These are phyloP conservation scores for Boletus rufocinnamomeus DNA, from an alignment of 768 basidiomycete genomes.

Conservation along the genomic window DNA sequence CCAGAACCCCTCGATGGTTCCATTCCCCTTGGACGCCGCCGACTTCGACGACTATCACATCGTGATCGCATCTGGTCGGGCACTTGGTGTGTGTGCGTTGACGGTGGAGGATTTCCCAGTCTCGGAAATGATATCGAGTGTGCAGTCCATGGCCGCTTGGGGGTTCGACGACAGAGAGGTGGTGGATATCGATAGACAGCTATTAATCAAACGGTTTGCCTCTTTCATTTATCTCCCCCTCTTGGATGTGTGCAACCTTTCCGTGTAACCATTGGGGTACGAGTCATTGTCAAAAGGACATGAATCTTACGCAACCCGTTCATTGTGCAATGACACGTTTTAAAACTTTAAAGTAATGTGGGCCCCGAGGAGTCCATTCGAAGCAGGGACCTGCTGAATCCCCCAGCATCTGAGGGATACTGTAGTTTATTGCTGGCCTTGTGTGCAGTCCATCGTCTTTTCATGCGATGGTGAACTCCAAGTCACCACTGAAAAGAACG, in stretches of 20 bases:
- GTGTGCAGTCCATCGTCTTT: too few relatives aligned
- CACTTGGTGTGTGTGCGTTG: not conserved
- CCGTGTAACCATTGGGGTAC: too few relatives aligned
- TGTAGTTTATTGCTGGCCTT: too few relatives aligned
- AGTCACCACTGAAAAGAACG: too few relatives aligned
- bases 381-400: too few relatives aligned
- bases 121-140: slow-evolving; percentile 21
- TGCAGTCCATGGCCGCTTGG: not conserved
- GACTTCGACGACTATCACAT: slow-evolving; percentile 12
- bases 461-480: too few relatives aligned
- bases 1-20: slow-evolving; percentile 3
- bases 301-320: not conserved
- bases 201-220: not conserved
- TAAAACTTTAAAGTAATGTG: not conserved
- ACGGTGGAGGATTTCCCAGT: not conserved
- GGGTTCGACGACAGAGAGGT: not conserved
- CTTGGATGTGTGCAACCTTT: not conserved
- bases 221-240: not conserved
- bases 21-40: slow-evolving; percentile 10
- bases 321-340: not conserved
- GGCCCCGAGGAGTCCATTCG: not conserved
- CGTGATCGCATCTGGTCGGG: slow-evolving; percentile 13
- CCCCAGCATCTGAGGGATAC: not conserved
- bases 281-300: not conserved
- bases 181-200: not conserved